A percentile compares a stretch with the other conserved stretches of the same genome.
These are phyloP conservation scores for Colletotrichum sp. DNA, from an alignment of 2,329 filamentous ascomycete genomes.

Conservation along the genomic window DNA sequence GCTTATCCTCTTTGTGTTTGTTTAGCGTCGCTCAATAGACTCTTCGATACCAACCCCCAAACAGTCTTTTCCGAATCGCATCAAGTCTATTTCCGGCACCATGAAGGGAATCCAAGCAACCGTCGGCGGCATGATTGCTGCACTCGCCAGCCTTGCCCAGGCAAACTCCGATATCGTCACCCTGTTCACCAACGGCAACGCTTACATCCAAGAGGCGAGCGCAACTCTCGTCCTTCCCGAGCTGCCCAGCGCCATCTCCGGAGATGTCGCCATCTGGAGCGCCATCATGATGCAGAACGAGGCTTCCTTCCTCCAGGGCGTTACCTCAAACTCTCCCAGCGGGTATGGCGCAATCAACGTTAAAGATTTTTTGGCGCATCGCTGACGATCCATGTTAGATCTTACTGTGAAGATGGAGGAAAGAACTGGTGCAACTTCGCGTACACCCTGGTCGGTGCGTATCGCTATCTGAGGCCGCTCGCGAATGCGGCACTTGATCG, in stretches of 20 bases:
- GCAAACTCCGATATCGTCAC: background rate
- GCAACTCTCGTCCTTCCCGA: background rate
- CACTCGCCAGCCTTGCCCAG: background rate
- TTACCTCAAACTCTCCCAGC: background rate
- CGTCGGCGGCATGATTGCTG: background rate
- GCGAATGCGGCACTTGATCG: background rate
- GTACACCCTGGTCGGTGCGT: background rate
- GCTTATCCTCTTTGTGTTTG: background rate
- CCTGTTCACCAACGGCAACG: background rate
- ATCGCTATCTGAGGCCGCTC: background rate
- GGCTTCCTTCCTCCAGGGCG: slow-evolving; percentile 1
- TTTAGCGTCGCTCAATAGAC: background rate
- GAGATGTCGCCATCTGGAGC: slow-evolving; percentile 3
- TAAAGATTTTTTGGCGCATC: rapidly evolving
- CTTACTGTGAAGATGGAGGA: background rate
- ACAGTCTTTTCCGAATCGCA: background rate
- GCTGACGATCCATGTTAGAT: background rate
- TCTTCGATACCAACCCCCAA: background rate
- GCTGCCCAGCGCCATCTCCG: background rate
- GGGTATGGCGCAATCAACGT: background rate
- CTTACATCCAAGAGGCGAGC: background rate
- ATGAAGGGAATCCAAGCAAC: background rate
- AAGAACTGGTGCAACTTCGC: slow-evolving; percentile 7
- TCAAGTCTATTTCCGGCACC: background rate
- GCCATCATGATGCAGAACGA: slow-evolving; percentile 7